A percentile compares a stretch with the other conserved stretches of the same genome.
Evolutionary conservation across 2,329 filamentous ascomycete species (phyloP).

Genomic region (Stachybotrys echinatus): DNA sequence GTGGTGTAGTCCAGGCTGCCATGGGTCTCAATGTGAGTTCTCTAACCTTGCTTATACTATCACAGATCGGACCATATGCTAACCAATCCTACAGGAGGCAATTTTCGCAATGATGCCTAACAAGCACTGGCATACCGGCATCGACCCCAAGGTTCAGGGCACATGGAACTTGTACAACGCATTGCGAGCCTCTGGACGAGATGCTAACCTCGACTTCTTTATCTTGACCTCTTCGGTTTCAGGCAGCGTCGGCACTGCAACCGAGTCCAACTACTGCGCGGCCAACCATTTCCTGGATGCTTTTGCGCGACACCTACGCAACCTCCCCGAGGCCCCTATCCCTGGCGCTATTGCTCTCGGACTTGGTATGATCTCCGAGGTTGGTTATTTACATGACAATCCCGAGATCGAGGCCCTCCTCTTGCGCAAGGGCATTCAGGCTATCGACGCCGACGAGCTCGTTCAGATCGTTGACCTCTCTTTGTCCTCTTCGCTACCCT

Average conservation of each 20-base stretch:
- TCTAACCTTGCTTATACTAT: no score
- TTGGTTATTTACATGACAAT: slow-evolving; percentile 20
- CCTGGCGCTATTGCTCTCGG: slow-evolving; percentile 8
- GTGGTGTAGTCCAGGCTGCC: slow-evolving; percentile 26
- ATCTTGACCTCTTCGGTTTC: neutral
- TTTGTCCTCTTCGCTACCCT: neutral
- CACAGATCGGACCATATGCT: no score
- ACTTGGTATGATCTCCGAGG: slow-evolving; percentile 1
- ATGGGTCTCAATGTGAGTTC: slow-evolving; percentile 14
- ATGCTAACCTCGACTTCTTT: slow-evolving; percentile 13
- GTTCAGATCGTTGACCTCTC: slow-evolving; percentile 15
- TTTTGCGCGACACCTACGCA: neutral
- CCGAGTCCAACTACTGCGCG: slow-evolving; percentile 1
- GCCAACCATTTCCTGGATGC: slow-evolving; percentile 2
- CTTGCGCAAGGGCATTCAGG: slow-evolving; percentile 24
- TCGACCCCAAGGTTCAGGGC: slow-evolving; percentile 17
- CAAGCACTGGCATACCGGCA: slow-evolving; percentile 13
- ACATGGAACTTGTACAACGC: slow-evolving; percentile 17
- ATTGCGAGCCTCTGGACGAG: slow-evolving; percentile 2
- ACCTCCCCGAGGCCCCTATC: neutral
- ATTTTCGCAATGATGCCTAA: slow-evolving; percentile 17
- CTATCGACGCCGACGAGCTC: slow-evolving; percentile 21
- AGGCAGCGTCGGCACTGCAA: slow-evolving; percentile 1
- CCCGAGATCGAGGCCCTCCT: slow-evolving; percentile 25
- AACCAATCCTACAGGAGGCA: slow-evolving; percentile 12